phyloP scores from a whole-genome alignment of 192 early-diverging fungal genomes.

The Coemansia sp. region DNA sequence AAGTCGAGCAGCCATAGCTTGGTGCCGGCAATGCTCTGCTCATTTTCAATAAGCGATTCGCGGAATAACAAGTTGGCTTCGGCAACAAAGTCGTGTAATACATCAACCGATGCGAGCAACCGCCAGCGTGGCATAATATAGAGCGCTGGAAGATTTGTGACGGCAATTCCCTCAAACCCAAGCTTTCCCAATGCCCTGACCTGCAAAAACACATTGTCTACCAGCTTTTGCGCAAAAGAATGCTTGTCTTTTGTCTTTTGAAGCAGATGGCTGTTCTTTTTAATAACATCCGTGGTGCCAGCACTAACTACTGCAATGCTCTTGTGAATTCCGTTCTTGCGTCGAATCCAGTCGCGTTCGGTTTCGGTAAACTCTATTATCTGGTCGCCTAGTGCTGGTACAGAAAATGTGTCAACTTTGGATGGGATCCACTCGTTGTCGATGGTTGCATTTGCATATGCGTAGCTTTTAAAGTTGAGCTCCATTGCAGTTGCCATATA shows the following conservation, averaged over 20 bases:
- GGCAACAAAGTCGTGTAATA: conserved; percentile 11
- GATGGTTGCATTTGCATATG: conserved; percentile 13
- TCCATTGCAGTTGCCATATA: conserved; percentile 29
- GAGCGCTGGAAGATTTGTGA: conserved; percentile 24
- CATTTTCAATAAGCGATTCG: conserved; percentile 7
- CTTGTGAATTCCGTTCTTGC: conserved; percentile 14
- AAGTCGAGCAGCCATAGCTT: conserved; percentile 27
- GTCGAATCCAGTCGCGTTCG: conserved; percentile 30
- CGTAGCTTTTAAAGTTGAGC: conserved; percentile 11
- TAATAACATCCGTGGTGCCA: conserved; percentile 15
- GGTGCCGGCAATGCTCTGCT: background rate
- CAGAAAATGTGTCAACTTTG: background rate
- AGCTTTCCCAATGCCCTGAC: conserved; percentile 16
- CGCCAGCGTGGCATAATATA: conserved; percentile 26
- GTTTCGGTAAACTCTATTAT: conserved; percentile 20
- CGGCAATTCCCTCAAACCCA: conserved; percentile 16
- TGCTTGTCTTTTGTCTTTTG: background rate
- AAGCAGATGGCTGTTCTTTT: background rate
- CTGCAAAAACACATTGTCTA: conserved; percentile 15
- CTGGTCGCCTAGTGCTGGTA: conserved; percentile 16
- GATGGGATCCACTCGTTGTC: conserved; percentile 4
- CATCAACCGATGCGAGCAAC: conserved; percentile 13
- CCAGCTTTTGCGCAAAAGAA: conserved; percentile 6
- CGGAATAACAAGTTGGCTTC: conserved; percentile 14
- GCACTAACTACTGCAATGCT: conserved; percentile 22